Percentiles rank a stretch among this genome's conserved stretches.
Evolutionary conservation across 805 yeast genomes (phyloP).

Genomic region (Candida verbasci): DNA sequence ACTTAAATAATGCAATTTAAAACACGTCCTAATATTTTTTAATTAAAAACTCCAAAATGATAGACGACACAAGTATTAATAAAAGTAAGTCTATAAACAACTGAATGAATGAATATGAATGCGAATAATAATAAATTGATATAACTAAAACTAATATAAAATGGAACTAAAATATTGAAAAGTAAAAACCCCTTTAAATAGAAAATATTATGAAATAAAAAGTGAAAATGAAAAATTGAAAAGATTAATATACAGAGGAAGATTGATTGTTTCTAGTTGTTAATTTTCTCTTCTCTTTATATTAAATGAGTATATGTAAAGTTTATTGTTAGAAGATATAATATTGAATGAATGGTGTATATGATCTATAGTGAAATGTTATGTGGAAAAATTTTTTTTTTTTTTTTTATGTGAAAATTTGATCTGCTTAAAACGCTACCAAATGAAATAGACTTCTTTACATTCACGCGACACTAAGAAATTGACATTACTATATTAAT

Average conservation of each 20-base stretch:
- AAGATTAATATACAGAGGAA: no score
- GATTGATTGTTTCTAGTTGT: no score
- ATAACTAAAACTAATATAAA: not conserved
- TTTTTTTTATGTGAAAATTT: not conserved
- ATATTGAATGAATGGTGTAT: not conserved
- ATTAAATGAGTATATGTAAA: no score
- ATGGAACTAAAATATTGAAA: not conserved
- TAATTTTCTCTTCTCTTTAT: no score
- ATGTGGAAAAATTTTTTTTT: conserved; percentile 1
- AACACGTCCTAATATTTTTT: not conserved
- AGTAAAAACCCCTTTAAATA: conserved; percentile 1
- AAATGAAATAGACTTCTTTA: not conserved
- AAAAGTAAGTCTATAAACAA: no score
- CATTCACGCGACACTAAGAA: not conserved
- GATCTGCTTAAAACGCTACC: conserved; percentile 5
- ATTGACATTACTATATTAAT: no score
- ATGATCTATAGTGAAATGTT: no score
- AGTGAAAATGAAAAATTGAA: not conserved
- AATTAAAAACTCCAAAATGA: not conserved
- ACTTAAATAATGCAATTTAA: not conserved
- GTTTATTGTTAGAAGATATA: no score
- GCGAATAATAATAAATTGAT: not conserved
- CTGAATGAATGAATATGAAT: not conserved
- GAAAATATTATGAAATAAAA: conserved; percentile 6
- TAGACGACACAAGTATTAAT: not conserved